Conservation (phyloP, 208 protist genomes). For the Wallacemonas rigidus region DNA sequence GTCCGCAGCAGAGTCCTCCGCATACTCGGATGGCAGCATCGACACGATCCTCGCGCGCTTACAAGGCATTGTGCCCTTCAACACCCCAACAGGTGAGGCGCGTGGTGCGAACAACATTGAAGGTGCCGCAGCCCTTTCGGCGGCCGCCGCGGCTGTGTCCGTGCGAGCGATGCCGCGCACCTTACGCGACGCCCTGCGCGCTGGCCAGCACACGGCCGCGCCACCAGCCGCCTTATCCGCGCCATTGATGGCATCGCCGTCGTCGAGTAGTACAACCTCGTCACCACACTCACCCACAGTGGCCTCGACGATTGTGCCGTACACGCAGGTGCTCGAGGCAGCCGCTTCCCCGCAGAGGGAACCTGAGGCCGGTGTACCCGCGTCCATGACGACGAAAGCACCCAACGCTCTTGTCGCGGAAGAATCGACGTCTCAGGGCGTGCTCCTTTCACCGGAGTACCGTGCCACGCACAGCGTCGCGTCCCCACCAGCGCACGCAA, state of each 20-base stretch:
- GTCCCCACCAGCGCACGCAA: neutral
- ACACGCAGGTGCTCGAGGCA: no score
- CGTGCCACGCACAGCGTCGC: neutral
- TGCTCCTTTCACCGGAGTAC: neutral
- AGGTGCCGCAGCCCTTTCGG: constrained; percentile 3
- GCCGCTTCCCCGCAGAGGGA: no score
- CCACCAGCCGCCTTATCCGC: no score
- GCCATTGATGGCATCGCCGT: no score
- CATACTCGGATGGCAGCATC: neutral
- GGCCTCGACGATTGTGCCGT: no score
- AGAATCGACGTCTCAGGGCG: neutral
- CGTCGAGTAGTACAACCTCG: no score
- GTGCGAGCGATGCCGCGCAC: neutral
- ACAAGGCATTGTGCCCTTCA: neutral
- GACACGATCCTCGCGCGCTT: constrained; percentile 3
- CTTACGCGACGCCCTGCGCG: neutral
- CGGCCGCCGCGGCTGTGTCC: constrained; percentile 1
- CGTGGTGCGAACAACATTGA: constrained; percentile 10
- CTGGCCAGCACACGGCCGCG: neutral
- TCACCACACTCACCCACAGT: no score
- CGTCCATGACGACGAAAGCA: neutral
- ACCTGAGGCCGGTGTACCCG: no score
- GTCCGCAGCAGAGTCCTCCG: neutral
- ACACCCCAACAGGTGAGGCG: constrained; percentile 9
- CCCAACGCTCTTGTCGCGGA: neutral